phyloP scores from a whole-genome alignment of 1,284 basidiomycete genomes.

The Pseudozyma pruni region DNA sequence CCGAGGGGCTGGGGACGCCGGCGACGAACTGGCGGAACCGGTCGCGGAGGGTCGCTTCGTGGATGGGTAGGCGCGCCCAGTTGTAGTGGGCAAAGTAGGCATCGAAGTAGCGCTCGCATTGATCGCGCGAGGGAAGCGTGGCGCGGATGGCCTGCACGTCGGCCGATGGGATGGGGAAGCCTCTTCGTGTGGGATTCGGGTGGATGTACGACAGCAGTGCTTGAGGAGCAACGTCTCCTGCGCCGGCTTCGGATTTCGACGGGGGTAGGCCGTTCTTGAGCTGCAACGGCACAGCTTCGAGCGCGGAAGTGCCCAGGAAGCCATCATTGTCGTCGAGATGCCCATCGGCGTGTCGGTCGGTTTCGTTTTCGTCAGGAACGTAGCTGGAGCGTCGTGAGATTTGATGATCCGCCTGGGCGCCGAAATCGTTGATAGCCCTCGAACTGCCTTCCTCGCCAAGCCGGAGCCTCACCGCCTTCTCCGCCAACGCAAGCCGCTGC shows the following conservation, averaged over 20 bases:
- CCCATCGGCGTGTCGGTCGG: constrained; percentile 34
- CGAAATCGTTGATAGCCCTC: constrained; percentile 4
- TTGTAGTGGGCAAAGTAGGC: constrained; percentile 50
- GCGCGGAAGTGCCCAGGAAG: constrained; percentile 41
- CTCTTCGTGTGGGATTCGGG: constrained; percentile 41
- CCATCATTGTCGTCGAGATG: constrained; percentile 50
- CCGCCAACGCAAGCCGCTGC: constrained; percentile 40
- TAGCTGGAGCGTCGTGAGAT: constrained; percentile 32
- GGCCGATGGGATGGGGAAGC: constrained; percentile 43
- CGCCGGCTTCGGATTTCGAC: constrained; percentile 5
- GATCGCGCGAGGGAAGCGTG: constrained; percentile 33
- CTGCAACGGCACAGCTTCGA: constrained; percentile 44
- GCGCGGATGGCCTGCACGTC: constrained; percentile 47
- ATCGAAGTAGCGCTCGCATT: constrained; percentile 50
- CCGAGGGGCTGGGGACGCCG: constrained; percentile 28
- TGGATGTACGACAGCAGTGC: constrained; percentile 40
- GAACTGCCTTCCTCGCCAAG: constrained; percentile 25
- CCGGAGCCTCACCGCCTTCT: constrained; percentile 33
- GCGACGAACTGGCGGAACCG: constrained; percentile 41
- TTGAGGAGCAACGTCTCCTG: constrained; percentile 31
- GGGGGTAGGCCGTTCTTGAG: constrained; percentile 36
- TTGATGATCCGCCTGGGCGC: constrained; percentile 5
- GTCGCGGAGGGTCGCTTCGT: constrained; percentile 32
- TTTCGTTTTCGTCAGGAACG: constrained; percentile 34
- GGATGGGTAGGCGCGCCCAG: constrained; percentile 44